These are phyloP conservation scores for Quercus engelmannii DNA, from an alignment of 306 rosid genomes.

Conservation along the genomic window DNA sequence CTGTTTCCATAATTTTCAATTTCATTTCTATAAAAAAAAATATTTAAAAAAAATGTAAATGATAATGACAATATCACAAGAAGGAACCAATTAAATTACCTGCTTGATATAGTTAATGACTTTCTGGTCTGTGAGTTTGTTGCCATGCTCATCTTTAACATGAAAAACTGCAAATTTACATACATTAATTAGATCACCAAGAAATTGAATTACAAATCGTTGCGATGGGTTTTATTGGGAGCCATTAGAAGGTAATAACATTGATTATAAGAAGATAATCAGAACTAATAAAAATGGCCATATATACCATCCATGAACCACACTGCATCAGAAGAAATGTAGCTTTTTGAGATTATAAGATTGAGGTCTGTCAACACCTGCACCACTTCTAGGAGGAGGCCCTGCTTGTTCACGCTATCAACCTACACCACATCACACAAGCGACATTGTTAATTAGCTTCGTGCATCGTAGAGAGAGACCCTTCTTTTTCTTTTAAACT, in stretches of 20 bases:
- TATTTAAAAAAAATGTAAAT: too few species aligned
- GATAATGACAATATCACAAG: too few species aligned
- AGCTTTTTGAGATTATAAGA: slow-evolving; percentile 61
- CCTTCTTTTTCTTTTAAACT: background rate
- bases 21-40: too few species aligned
- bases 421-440: slow-evolving; percentile 32
- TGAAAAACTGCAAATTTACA: slow-evolving; percentile 49
- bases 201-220: background rate
- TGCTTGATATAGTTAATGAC: slow-evolving; percentile 46
- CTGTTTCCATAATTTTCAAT: too few species aligned
- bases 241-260: background rate
- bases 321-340: slow-evolving; percentile 65
- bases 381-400: slow-evolving; percentile 69
- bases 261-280: background rate
- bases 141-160: slow-evolving; percentile 56
- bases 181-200: background rate
- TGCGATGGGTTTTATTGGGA: background rate
- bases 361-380: slow-evolving; percentile 70
- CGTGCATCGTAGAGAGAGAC: too few species aligned
- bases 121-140: slow-evolving; percentile 51
- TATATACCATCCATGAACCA: slow-evolving; percentile 75
- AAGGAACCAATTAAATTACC: slow-evolving; percentile 24
- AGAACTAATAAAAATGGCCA: background rate
- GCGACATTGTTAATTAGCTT: too few species aligned
- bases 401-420: slow-evolving; percentile 63